Evolutionary conservation across 2,329 filamentous ascomycete genomes (phyloP), one percentile per base, ranked within the genome.

Genomic region (Neofusicoccum kwambonambiense): DNA sequence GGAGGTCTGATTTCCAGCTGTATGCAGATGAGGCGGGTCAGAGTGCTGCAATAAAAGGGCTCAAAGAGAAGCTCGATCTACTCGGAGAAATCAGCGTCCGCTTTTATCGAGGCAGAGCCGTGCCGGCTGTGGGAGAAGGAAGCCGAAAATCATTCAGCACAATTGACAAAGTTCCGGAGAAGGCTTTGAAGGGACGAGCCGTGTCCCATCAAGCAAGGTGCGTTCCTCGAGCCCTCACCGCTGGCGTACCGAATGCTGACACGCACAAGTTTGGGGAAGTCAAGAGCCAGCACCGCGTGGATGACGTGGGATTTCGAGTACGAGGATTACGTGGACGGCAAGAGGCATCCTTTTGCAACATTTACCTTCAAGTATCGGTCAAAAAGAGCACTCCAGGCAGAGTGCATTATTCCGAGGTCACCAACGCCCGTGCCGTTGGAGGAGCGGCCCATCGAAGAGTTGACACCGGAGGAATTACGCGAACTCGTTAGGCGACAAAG

Each of bases 351-450:
- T 0, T 60, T 73, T 31, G 70, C 69, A 6, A 65, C 52, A 4
- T 74, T 74, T 57, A 68, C 66, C 22, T 74, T 75, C 66, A 70
- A 69, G 47, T 76, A 75, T 58, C 68, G 72, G 3, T 73, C 72
- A 12, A 44, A 39, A 74, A 72, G 65, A 13, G 66, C 70, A 22
- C 69, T 80, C 0, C 71, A 77, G 62, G 68, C 71, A 1, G 70
- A 78, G 4, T 50, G 72, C 11, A 68, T 79, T 22, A 72, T 79
- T 17, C 71, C 70, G 3, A 69, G 72, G 11, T 70, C 62, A 1
- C 73, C 72, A 1, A 73, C 67, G 7, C 76, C 73, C 0, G 65
- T 69, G 15, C 69, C 69, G 5, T 49, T 72, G 0, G 68, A 73
- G 44, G 65, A 71, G 5, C 47, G 70, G 31, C 65, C 70, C 6